Base-by-base conservation (phyloP, 73 alveolate genomes). In the Paramecium octaurelia region DNA sequence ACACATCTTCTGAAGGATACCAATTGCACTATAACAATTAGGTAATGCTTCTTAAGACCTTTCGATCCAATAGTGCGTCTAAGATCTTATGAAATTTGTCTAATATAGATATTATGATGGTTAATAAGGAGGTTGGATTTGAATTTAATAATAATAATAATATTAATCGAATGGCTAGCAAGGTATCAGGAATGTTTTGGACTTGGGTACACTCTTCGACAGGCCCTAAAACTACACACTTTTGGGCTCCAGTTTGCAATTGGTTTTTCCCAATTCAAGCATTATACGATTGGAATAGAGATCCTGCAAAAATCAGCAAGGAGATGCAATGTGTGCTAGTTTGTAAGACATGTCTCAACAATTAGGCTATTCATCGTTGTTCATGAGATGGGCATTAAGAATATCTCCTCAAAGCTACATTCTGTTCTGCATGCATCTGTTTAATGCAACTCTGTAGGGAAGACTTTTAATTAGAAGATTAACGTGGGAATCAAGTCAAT, bases 151-250 rank as follows among this genome's bases (percentile, higher is more conserved):
- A 27, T 64, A 64, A 64, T 64, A 64, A 64, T 64, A 64, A 64
- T 64, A 64, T 54, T 27, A 64, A 64, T 64, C 84, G 29, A 64
- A 64, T 64, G 84, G 84, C 84, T 31, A 64, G 84, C 50, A 64
- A 64, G 31, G 42, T 27, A 31, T 64, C 84, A 64, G 84, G 84
- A 64, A 34, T 64, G 31, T 73, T 73, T 38, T 73, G 57, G 73
- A 46, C 44, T 40, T 80, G 91, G 91, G 75, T 80, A 8, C 70
- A 89, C 9, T 89, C 94, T n/a, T 85, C 94, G 35, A 83, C 88
- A 14, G 94, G 94, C 1, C 94, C 94, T 29, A 89, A 89, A 68
- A 89, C 94, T 43, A 89, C 94, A 20, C 94, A 89, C 36, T 89
- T 89, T 70, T 89, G 94, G 94, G 94, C 92, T 24, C 94, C 94